phyloP scores from a whole-genome alignment of 177 flowering plant species.

The Vitis hybrid region DNA sequence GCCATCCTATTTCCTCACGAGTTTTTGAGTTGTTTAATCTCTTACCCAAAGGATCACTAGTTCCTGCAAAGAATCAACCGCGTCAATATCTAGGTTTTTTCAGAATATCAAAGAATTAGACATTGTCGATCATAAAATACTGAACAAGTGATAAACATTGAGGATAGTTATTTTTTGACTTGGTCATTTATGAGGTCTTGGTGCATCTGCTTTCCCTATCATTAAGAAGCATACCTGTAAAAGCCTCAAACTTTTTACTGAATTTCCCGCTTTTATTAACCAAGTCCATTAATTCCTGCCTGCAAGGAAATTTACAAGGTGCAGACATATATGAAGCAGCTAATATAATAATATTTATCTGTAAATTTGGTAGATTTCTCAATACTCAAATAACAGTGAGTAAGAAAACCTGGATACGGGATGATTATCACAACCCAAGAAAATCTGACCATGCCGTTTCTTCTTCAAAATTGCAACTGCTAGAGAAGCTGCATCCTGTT shows the following conservation, averaged over 20 bases:
- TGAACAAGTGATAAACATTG: neutral
- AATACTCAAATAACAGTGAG: conserved; percentile 2
- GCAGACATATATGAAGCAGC: neutral
- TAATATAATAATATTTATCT: neutral
- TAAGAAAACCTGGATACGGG: conserved; percentile 76
- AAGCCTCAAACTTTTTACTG: conserved; percentile 58
- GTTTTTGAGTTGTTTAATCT: conserved; percentile 77
- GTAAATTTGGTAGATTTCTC: neutral
- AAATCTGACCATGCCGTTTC: conserved; percentile 53
- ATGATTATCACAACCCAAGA: conserved; percentile 93
- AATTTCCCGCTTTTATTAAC: conserved; percentile 76
- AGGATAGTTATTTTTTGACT: neutral
- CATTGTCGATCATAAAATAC: neutral
- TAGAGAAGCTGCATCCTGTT: conserved; percentile 96
- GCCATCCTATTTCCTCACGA: conserved; percentile 77
- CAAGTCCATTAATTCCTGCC: conserved; percentile 90
- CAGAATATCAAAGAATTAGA: neutral
- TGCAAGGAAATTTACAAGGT: conserved; percentile 22
- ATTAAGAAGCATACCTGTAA: conserved; percentile 55
- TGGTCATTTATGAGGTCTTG: neutral
- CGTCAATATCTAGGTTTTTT: neutral
- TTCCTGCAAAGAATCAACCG: conserved; percentile 43
- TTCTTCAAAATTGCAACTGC: conserved; percentile 77
- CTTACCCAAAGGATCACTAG: conserved; percentile 76
- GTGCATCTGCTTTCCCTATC: neutral